Evolutionary conservation across 306 rosid species (phyloP).

Genomic region (Sesbania bispinosa): DNA sequence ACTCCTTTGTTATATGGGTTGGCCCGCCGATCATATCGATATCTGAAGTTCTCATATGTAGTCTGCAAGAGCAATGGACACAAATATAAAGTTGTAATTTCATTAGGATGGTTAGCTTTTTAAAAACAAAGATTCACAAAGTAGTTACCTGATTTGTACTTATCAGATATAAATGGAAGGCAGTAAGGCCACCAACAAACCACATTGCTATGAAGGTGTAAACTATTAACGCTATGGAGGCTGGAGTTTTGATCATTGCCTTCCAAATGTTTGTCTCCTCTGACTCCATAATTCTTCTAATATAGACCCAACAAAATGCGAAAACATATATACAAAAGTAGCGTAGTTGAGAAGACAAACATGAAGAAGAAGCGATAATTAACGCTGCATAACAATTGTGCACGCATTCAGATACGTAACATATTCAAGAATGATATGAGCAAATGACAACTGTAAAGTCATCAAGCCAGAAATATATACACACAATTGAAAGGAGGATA

Average conservation of each 20-base stretch:
- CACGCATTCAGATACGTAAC: constrained; percentile 31
- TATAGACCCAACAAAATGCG: constrained; percentile 94
- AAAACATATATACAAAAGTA: constrained; percentile 91
- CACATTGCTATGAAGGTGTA: constrained; percentile 97
- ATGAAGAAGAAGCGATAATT: constrained; percentile 98
- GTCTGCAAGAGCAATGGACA: constrained; percentile 57
- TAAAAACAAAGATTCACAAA: not conserved
- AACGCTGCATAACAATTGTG: constrained; percentile 67
- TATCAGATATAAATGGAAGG: constrained; percentile 93
- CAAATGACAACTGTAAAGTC: not conserved
- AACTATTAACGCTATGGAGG: constrained; percentile 81
- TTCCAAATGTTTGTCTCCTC: constrained; percentile 78
- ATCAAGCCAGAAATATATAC: not conserved
- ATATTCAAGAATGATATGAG: constrained; percentile 1
- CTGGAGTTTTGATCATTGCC: constrained; percentile 95
- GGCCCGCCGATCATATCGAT: constrained; percentile 78
- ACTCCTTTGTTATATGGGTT: constrained; percentile 83
- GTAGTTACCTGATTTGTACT: constrained; percentile 86
- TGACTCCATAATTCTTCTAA: constrained; percentile 66
- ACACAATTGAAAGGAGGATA: too few species aligned
- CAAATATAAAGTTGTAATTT: not conserved
- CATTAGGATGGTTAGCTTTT: not conserved
- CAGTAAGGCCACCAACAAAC: constrained; percentile 99
- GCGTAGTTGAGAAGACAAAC: constrained; percentile 95
- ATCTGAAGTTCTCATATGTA: constrained; percentile 91